Base-by-base conservation (phyloP, 495 filamentous ascomycete genomes). In the Neurospora intermedia region DNA sequence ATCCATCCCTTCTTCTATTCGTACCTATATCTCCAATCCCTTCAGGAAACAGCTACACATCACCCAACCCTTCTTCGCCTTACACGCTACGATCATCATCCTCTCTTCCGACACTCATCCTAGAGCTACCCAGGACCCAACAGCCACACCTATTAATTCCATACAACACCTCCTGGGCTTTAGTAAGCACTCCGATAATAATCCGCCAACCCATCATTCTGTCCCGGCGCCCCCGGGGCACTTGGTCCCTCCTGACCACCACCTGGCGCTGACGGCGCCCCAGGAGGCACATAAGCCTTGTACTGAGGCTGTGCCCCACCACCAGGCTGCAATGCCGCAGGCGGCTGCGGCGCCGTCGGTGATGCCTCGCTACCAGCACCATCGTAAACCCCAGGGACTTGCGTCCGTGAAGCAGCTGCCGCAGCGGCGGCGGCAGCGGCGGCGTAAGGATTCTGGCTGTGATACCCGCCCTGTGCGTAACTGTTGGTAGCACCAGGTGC, bases 371-470 rank as follows among this genome's bases (percentile, higher is more conserved):
- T 62, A 35, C 54, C 27, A 35, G 27, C 54, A 35, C 54, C 54
- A 27, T 62, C 54, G 35, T 62, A 62, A 11, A 10, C n/a, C 11
- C 20, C 48, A 4, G 40, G 40, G 40, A 27, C 27, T 35, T 62
- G 54, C 7, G 27, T 15, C 15, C 54, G 11, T 7, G 54, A 62
- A 62, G 54, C 1, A 81, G 83, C 31, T 83, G 81, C 71, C 83
- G 73, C 5, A 80, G 82, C 2, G 81, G 82, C 9, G 80, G 87
- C 2, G 85, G 80, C 69, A 84, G 77, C 20, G 69, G 83, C 27
- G 8, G 73, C 71, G 69, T 76, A 76, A 1, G 73, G 42, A 0
- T 71, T 15, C 43, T 77, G 75, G 5, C 15, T 42, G 23, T 74
- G 71, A 13, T 73, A 41, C 39, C 15, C 43, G 69, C 40, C 72